phyloP scores from a whole-genome alignment of 148 eudicot genomes.

The Persicaria maculosa region DNA sequence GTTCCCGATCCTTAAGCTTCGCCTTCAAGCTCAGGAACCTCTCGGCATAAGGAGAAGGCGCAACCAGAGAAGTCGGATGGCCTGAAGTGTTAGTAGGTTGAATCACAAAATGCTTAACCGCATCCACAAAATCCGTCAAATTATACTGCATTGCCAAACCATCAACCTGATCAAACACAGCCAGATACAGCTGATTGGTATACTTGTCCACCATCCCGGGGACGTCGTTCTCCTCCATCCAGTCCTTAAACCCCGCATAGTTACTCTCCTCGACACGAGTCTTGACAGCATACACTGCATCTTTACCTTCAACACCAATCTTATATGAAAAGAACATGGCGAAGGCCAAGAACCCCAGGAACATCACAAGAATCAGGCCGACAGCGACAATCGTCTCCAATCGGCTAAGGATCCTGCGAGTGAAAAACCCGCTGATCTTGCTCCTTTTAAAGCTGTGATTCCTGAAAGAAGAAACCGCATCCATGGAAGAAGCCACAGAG shows the following conservation, averaged over 20 bases:
- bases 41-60: conserved; percentile 65
- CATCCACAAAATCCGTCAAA: conserved; percentile 74
- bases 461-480: conserved; percentile 53
- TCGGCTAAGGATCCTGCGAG: conserved; percentile 48
- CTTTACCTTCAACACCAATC: conserved; percentile 84
- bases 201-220: conserved; percentile 79
- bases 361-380: conserved; percentile 72
- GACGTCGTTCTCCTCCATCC: conserved; percentile 97
- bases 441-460: conserved; percentile 57
- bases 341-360: conserved; percentile 59
- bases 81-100: conserved; percentile 41
- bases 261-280: conserved; percentile 70
- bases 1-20: conserved; percentile 55
- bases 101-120: conserved; percentile 67
- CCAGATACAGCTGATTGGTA: conserved; percentile 51
- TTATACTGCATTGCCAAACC: conserved; percentile 83
- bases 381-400: conserved; percentile 80
- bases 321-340: conserved; percentile 79
- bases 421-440: conserved; percentile 49
- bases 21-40: conserved; percentile 50
- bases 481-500: conserved; percentile 59
- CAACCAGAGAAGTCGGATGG: conserved; percentile 33
- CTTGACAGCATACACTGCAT: conserved; percentile 67
- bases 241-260: conserved; percentile 74
- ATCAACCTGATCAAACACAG: conserved; percentile 80